phyloP scores from a whole-genome alignment of 2,329 filamentous ascomycete species.

The Teratosphaeria destructans region DNA sequence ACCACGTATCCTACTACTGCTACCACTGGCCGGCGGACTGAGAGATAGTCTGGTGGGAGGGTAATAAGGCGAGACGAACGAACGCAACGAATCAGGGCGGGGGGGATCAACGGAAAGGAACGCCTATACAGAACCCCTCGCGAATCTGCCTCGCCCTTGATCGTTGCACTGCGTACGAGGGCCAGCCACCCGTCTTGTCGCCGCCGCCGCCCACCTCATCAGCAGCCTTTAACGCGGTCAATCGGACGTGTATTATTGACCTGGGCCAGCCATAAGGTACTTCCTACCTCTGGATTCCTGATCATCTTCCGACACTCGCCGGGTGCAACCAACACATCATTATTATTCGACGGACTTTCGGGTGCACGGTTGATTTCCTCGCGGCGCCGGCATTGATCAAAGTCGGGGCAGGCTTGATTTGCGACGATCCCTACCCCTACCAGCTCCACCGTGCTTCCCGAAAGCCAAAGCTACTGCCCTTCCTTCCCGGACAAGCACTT shows the following conservation, averaged over 20 bases:
- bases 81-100: neutral
- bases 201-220: neutral
- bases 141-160: neutral
- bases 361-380: neutral
- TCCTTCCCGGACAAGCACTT: slow-evolving; percentile 3
- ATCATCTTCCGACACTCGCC: no score
- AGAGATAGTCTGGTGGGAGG: neutral
- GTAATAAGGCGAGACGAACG: no score
- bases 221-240: neutral
- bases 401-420: neutral
- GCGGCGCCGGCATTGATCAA: neutral
- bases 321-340: no score
- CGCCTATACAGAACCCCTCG: neutral
- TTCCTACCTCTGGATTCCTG: no score
- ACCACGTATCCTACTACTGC: neutral
- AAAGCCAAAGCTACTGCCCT: slow-evolving; percentile 7
- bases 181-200: neutral
- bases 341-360: neutral
- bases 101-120: neutral
- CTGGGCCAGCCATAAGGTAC: neutral
- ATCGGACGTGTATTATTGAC: neutral
- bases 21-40: neutral
- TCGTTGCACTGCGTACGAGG: neutral
- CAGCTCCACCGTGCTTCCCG: slow-evolving; percentile 7
- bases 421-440: neutral